Evolutionary conservation across 441 rosid species (phyloP).

Genomic region (Populus hybrid): DNA sequence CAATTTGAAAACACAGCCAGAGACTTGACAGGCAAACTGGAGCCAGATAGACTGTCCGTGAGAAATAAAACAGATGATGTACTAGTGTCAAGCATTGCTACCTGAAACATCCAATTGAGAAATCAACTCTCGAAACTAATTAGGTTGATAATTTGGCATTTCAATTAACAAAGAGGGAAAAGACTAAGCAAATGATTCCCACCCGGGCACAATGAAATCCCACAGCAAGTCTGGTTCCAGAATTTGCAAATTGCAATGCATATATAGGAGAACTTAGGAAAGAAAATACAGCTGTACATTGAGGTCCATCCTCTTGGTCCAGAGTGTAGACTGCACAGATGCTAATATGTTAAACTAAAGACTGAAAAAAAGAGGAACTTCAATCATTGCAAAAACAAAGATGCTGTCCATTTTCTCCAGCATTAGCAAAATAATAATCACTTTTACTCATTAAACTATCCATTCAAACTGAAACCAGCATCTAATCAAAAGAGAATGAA

Average conservation of each 20-base stretch:
- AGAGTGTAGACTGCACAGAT: conserved; percentile 51
- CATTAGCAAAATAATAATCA: neutral
- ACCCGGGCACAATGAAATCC: conserved; percentile 85
- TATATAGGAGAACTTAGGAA: conserved; percentile 49
- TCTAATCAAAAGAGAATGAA: neutral
- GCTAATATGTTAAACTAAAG: conserved; percentile 17
- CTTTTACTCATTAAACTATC: neutral
- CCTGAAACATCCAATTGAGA: conserved; percentile 50
- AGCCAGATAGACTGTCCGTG: conserved; percentile 45
- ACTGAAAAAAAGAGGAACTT: conserved; percentile 10
- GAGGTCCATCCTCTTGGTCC: conserved; percentile 62
- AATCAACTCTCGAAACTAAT: conserved; percentile 22
- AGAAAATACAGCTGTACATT: conserved; percentile 57
- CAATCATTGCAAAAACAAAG: neutral
- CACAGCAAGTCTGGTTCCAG: conserved; percentile 59
- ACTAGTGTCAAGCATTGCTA: conserved; percentile 67
- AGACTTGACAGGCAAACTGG: conserved; percentile 53
- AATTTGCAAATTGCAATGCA: conserved; percentile 46
- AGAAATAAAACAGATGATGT: conserved; percentile 50
- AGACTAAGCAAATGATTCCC: conserved; percentile 21
- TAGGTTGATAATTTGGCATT: neutral
- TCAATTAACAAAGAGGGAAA: conserved; percentile 11
- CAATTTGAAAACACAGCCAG: conserved; percentile 43
- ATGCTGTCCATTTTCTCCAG: neutral
- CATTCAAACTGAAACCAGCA: neutral